Evolutionary conservation across 1,139 yeast species (phyloP).

Genomic region (Pichia cactophila): DNA sequence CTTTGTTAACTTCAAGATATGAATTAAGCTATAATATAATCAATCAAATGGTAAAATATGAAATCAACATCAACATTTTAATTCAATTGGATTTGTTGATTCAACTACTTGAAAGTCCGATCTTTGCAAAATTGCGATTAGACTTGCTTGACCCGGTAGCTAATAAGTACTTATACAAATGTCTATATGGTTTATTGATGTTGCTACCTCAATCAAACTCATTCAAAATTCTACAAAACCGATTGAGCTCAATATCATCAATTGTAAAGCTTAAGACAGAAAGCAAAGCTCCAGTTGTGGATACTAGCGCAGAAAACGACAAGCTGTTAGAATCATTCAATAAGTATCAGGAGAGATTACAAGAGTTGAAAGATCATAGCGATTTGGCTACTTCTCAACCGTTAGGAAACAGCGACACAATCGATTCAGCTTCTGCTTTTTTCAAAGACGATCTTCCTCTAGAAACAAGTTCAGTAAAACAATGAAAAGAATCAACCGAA

Average conservation of each 20-base stretch:
- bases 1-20: conserved; percentile 82
- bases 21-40: conserved; percentile 80
- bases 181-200: conserved; percentile 90
- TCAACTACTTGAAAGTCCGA: conserved; percentile 69
- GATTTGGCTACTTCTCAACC: neutral
- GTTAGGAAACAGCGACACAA: neutral
- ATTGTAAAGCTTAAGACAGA: conserved; percentile 19
- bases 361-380: conserved; percentile 21
- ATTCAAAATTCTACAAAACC: conserved; percentile 67
- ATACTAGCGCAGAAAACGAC: conserved; percentile 13
- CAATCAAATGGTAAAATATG: conserved; percentile 51
- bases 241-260: conserved; percentile 53
- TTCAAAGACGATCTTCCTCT: conserved; percentile 10
- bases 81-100: conserved; percentile 49
- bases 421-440: neutral
- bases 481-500: conserved; percentile 10
- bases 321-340: conserved; percentile 60
- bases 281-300: conserved; percentile 1
- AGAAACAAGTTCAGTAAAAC: conserved; percentile 14
- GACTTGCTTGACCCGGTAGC: conserved; percentile 83
- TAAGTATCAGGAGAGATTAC: conserved; percentile 52
- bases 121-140: conserved; percentile 77
- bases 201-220: conserved; percentile 94
- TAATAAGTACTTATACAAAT: conserved; percentile 76
- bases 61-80: conserved; percentile 43